Percentiles rank a stretch among this genome's conserved stretches.
Evolutionary conservation across 352 stramenopile genomes (phyloP).

Genomic region (Phytopythium cucurbitacearum): DNA sequence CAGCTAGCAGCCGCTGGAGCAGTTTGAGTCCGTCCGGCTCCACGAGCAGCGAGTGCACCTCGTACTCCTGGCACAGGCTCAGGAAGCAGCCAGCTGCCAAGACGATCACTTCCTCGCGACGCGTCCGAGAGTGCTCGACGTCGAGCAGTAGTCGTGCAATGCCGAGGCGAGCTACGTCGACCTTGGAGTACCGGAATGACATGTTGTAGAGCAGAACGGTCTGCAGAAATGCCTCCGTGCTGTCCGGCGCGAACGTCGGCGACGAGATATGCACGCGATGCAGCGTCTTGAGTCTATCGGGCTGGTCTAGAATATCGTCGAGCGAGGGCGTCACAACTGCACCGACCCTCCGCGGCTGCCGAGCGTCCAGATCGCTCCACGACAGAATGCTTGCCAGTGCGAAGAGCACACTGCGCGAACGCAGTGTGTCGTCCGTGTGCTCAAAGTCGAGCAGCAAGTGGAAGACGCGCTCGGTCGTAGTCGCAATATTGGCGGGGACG

Average conservation of each 20-base stretch:
- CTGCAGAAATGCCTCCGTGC: slow-evolving; percentile 51
- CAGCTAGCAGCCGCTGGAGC: slow-evolving; percentile 30
- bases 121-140: slow-evolving; percentile 11
- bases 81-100: slow-evolving; percentile 54
- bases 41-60: slow-evolving; percentile 41
- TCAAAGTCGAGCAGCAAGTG: slow-evolving; percentile 49
- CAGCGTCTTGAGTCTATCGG: slow-evolving; percentile 35
- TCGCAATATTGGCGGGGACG: slow-evolving; percentile 34
- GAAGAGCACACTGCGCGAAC: slow-evolving; percentile 60
- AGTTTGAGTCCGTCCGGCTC: slow-evolving; percentile 21
- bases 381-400: slow-evolving; percentile 53
- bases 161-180: slow-evolving; percentile 35
- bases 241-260: slow-evolving; percentile 26
- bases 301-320: slow-evolving; percentile 47
- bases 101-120: slow-evolving; percentile 13
- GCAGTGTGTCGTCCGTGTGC: slow-evolving; percentile 14
- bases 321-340: slow-evolving; percentile 6
- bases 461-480: slow-evolving; percentile 40
- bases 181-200: slow-evolving; percentile 59
- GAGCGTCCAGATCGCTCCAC: slow-evolving; percentile 38
- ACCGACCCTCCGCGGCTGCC: background rate
- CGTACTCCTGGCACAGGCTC: slow-evolving; percentile 62
- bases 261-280: slow-evolving; percentile 38
- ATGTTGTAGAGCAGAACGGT: slow-evolving; percentile 74
- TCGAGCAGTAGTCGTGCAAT: slow-evolving; percentile 33